Evolutionary conservation across 805 yeast genomes (phyloP).

Genomic region (Candida chilensis): DNA sequence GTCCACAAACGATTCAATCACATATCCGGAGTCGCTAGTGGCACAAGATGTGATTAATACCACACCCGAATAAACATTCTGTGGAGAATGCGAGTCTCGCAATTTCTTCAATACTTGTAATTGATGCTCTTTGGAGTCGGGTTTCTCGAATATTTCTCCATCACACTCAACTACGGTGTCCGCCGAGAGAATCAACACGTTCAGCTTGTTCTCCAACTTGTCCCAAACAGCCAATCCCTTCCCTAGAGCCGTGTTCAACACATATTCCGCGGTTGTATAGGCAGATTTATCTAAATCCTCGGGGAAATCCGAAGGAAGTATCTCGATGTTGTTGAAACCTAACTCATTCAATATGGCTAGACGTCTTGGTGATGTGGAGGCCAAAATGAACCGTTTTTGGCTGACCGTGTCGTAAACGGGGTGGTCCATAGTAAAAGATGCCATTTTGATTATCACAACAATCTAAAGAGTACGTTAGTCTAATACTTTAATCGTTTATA

Average conservation of each 20-base stretch:
- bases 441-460: no score
- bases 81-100: slow-evolving; percentile 32
- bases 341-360: slow-evolving; percentile 57
- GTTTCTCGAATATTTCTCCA: slow-evolving; percentile 71
- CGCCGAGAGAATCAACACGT: slow-evolving; percentile 45
- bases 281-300: slow-evolving; percentile 61
- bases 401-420: slow-evolving; percentile 16
- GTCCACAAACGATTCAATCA: slow-evolving; percentile 22
- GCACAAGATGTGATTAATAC: slow-evolving; percentile 22
- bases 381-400: slow-evolving; percentile 43
- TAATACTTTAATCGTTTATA: no score
- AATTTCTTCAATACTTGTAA: slow-evolving; percentile 37
- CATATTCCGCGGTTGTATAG: slow-evolving; percentile 51
- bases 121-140: slow-evolving; percentile 44
- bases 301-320: slow-evolving; percentile 60
- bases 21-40: slow-evolving; percentile 5
- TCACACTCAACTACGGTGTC: slow-evolving; percentile 69
- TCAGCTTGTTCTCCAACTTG: slow-evolving; percentile 15
- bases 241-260: slow-evolving; percentile 53
- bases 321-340: slow-evolving; percentile 34
- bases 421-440: slow-evolving; percentile 11
- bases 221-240: slow-evolving; percentile 60
- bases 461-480: no score
- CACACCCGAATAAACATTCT: slow-evolving; percentile 47
- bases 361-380: slow-evolving; percentile 82